Evolutionary conservation across 495 filamentous ascomycete species (phyloP).

Genomic region (Aspergillus haitiensis): DNA sequence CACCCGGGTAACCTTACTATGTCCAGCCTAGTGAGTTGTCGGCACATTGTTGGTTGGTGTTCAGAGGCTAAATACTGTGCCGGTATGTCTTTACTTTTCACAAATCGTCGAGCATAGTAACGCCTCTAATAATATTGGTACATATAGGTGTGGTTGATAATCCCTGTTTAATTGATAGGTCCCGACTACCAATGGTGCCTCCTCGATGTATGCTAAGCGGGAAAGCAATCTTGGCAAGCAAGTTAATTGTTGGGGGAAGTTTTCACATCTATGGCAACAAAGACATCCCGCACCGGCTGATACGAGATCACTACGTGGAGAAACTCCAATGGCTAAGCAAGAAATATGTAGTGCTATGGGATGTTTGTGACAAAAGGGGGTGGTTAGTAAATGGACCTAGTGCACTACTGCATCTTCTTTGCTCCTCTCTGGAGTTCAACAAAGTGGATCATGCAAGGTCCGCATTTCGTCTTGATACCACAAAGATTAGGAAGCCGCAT

Average conservation of each 20-base stretch:
- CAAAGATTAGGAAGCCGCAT: not conserved
- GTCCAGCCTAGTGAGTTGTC: not conserved
- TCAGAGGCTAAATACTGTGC: conserved; percentile 7
- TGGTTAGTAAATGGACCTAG: conserved; percentile 38
- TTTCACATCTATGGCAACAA: conserved; percentile 9
- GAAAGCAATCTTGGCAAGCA: conserved; percentile 1
- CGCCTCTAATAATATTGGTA: no score
- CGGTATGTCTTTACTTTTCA: conserved; percentile 12
- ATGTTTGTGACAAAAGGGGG: conserved; percentile 30
- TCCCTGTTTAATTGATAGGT: not conserved
- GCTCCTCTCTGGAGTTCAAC: conserved; percentile 28
- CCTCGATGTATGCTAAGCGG: not conserved
- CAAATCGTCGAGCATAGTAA: no score
- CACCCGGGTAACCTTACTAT: not conserved
- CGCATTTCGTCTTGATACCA: conserved; percentile 17
- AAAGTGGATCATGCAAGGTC: conserved; percentile 21
- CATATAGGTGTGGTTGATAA: not conserved
- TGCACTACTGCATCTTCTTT: conserved; percentile 35
- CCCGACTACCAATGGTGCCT: not conserved
- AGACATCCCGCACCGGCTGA: conserved; percentile 6
- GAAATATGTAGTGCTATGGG: conserved; percentile 34
- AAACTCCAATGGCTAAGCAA: conserved; percentile 28
- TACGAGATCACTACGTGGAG: conserved; percentile 4
- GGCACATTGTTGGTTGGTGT: conserved; percentile 25
- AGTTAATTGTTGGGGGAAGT: conserved; percentile 7